These are phyloP conservation scores for Botrytis hyacinthi DNA, from an alignment of 2,329 filamentous ascomycete genomes.

Conservation along the genomic window DNA sequence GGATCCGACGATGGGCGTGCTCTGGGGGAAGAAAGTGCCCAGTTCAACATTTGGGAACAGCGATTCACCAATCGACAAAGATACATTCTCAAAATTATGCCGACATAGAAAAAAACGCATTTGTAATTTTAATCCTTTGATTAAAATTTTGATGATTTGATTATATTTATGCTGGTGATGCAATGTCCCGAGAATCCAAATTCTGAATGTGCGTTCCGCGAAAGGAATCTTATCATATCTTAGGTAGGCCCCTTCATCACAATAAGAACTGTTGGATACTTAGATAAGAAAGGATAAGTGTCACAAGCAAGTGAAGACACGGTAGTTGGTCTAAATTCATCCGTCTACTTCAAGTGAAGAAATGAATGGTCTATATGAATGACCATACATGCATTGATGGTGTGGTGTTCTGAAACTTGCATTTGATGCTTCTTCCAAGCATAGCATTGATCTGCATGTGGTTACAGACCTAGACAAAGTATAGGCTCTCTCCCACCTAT, in stretches of 20 bases:
- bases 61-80: neutral
- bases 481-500: neutral
- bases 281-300: neutral
- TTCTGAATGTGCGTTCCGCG: neutral
- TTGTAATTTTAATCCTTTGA: neutral
- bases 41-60: slow-evolving; percentile 39
- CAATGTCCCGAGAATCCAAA: neutral
- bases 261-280: neutral
- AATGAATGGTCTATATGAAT: neutral
- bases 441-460: neutral
- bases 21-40: neutral
- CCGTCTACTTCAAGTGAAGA: neutral
- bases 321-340: neutral
- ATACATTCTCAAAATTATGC: neutral
- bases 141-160: neutral
- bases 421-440: neutral
- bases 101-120: neutral
- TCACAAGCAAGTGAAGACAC: neutral
- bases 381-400: neutral
- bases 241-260: neutral
- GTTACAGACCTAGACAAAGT: neutral
- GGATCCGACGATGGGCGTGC: no score
- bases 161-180: neutral
- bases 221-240: neutral
- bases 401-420: neutral